A percentile compares a stretch with the other conserved stretches of the same genome.
These are phyloP conservation scores for Didymella segeticola DNA, from an alignment of 2,329 filamentous ascomycete genomes.

Conservation along the genomic window DNA sequence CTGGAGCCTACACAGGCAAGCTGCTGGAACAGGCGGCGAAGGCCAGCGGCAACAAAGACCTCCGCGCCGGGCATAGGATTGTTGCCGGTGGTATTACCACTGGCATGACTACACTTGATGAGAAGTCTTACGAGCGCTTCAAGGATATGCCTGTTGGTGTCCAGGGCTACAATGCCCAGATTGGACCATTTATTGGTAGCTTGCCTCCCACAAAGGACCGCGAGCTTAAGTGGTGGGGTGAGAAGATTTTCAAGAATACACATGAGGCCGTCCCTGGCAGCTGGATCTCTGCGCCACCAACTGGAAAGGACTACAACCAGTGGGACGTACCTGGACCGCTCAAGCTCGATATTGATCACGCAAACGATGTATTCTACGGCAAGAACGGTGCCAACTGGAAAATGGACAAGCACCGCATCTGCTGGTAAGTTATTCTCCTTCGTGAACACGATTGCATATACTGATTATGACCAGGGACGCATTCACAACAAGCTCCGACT, in stretches of 20 bases:
- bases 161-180: slow-evolving; percentile 38
- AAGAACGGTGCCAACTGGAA: slow-evolving; percentile 63
- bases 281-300: slow-evolving; percentile 64
- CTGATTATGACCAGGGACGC: slow-evolving; percentile 63
- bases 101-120: slow-evolving; percentile 55
- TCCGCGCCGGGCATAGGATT: slow-evolving; percentile 62
- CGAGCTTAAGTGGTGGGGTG: slow-evolving; percentile 45
- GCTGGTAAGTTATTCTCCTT: slow-evolving; percentile 59
- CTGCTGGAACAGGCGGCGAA: slow-evolving; percentile 57
- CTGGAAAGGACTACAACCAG: slow-evolving; percentile 64
- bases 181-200: slow-evolving; percentile 42
- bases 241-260: slow-evolving; percentile 47
- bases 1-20: slow-evolving; percentile 53
- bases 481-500: slow-evolving; percentile 64
- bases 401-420: slow-evolving; percentile 68
- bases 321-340: slow-evolving; percentile 65
- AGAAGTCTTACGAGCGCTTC: slow-evolving; percentile 35
- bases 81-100: slow-evolving; percentile 63
- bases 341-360: slow-evolving; percentile 65
- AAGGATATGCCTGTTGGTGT: slow-evolving; percentile 46
- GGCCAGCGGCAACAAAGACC: slow-evolving; percentile 54
- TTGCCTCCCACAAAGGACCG: slow-evolving; percentile 43
- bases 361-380: slow-evolving; percentile 66
- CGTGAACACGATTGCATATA: slow-evolving; percentile 29
- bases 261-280: slow-evolving; percentile 55